Evolutionary conservation across 495 filamentous ascomycete genomes (phyloP), one percentile per base, ranked within the genome.

Genomic region (Bryoglossum gracile): DNA sequence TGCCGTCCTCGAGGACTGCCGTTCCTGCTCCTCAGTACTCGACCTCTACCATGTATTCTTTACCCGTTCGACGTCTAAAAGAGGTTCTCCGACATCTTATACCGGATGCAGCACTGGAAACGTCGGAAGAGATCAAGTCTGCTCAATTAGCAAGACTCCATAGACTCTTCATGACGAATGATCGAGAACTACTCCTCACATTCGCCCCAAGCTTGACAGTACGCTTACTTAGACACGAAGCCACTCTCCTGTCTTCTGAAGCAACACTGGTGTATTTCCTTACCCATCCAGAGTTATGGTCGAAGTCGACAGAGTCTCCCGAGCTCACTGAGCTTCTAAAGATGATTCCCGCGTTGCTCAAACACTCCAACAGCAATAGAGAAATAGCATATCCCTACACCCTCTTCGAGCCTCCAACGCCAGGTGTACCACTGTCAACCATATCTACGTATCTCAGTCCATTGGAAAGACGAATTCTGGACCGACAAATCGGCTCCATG

Each of bases 211-310:
- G 61, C 16, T 61, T 67, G 28, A 68, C 65, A 18, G 73, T 71
- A 2, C 68, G 71, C 8, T 64, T 82, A 3, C 66, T 84, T 2
- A 74, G 81, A 16, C 74, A 80, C 42, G 81, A 84, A 58, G 66
- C 73, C 21, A 62, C 64, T 9, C 58, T 70, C 30, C 68, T 84
- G 8, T 74, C 75, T 34, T 75, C 72, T 3, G 82, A 84, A 67
- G 75, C 77, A 16, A 62, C 57, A 13, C 41, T 62, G 25, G 22
- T 56, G 5, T 41, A 36, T 16, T 62, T 56, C 43, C 21, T 62
- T 8, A 21, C 52, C 8, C 21, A 16, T 8, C 36, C 46, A 8
- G 33, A 38, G 3, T 13, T 14, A 14, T 24, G 8, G 34, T 42
- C 30, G 8, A 21, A 26, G 25, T 18, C 2, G 11, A n/a, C 3